Conservation (phyloP, 2,329 filamentous ascomycete species). For the Pseudopithomyces maydicus region DNA sequence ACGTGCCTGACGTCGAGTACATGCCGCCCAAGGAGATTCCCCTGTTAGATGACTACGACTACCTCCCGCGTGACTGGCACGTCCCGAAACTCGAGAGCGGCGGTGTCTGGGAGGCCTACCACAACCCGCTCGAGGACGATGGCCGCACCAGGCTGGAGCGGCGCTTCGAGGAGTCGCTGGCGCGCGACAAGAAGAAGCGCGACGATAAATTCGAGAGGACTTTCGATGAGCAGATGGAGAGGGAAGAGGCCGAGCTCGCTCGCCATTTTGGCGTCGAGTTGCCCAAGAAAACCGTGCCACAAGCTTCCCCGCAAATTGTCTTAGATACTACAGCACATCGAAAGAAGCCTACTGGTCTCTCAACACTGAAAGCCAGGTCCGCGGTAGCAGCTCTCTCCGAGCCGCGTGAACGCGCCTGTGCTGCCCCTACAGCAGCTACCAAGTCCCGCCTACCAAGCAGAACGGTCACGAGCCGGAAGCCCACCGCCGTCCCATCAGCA, state of each 20-base stretch:
- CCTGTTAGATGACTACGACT: constrained; percentile 71
- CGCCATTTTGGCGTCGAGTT: constrained; percentile 34
- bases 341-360: constrained; percentile 44
- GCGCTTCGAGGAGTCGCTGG: constrained; percentile 56
- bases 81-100: constrained; percentile 58
- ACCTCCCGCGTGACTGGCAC: constrained; percentile 58
- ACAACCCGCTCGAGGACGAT: constrained; percentile 66
- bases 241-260: constrained; percentile 55
- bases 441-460: constrained; percentile 45
- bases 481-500: constrained; percentile 52
- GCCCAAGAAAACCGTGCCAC: constrained; percentile 33
- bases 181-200: constrained; percentile 55
- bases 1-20: constrained; percentile 84
- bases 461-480: constrained; percentile 48
- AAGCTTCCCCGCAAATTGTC: constrained; percentile 6
- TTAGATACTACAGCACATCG: constrained; percentile 13
- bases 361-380: constrained; percentile 59
- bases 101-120: constrained; percentile 58
- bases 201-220: constrained; percentile 72
- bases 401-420: constrained; percentile 41
- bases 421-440: constrained; percentile 44
- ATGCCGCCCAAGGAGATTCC: constrained; percentile 73
- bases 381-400: constrained; percentile 51
- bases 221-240: constrained; percentile 64
- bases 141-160: constrained; percentile 68